Evolutionary conservation across 2,329 filamentous ascomycete species (phyloP), one percentile per base, ranked within the genome.

Genomic region (Phyllosticta citribraziliensis): DNA sequence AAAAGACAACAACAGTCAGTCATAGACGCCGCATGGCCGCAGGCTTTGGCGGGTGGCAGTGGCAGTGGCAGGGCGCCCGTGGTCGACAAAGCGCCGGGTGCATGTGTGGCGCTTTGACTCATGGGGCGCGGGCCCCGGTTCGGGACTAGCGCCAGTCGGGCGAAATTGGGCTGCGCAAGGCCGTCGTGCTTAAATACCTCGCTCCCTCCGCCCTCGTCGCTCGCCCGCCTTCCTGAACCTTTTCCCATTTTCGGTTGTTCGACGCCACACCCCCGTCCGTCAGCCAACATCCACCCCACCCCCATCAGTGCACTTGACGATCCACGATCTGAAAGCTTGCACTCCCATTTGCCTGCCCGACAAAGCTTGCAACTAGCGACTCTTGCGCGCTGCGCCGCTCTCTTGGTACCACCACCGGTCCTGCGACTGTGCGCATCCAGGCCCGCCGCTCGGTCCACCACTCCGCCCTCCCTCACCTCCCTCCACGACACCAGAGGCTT

Each of bases 401-500:
- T 61, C 60, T 61, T 52, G 56, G 54, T 53, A 30, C 20, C 30
- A 19, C 17, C 60, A 19, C n/a, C 51, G 30, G 60, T n/a, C 25
- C n/a, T 19, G 55, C 60, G 22, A 57, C 60, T 33, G 33, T 20
- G 51, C 60, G 27, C 30, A 8, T 19, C 55, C 33, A 40, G 33
- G 33, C 33, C 33, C 33, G 33, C 33, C 14, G 33, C 33, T 40
- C 33, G 33, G 33, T 55, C 19, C 24, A 33, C n/a, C 55, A 33
- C 55, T 56, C 51, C 11, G 24, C 50, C 19, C 50, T 19, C 47
- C 56, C 55, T 55, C 59, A 30, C n/a, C 4, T 3, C 54, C 33
- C 33, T n/a, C 30, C 17, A 30, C 50, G 8, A 54, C 55, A 33
- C 69, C 72, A 73, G 75, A 73, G 72, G 73, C 73, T 72, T 72